A percentile compares a stretch with the other conserved stretches of the same genome.
These are phyloP conservation scores for Caryocar brasiliense DNA, from an alignment of 441 rosid genomes.

Conservation along the genomic window DNA sequence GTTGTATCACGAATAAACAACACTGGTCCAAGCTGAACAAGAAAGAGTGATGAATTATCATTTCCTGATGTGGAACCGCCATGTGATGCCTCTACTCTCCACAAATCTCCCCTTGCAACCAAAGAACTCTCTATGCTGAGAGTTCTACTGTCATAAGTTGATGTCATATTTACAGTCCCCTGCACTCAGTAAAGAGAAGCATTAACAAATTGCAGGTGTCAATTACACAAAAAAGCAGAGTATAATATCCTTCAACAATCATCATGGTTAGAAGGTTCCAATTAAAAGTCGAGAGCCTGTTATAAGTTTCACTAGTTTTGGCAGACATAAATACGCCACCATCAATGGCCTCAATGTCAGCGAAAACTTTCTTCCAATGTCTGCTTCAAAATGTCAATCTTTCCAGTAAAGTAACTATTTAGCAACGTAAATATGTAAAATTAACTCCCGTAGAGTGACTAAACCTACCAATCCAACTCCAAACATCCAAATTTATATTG, in stretches of 20 bases:
- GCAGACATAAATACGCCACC: too few species aligned
- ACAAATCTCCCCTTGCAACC: conserved; percentile 89
- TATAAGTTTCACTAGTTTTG: too few species aligned
- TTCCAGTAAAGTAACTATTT: too few species aligned
- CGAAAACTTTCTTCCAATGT: too few species aligned
- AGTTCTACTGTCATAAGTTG: conserved; percentile 73
- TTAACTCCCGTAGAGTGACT: too few species aligned
- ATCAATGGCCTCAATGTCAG: too few species aligned
- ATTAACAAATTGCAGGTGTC: neutral
- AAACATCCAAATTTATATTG: too few species aligned
- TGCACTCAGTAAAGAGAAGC: conserved; percentile 21
- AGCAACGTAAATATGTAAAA: too few species aligned
- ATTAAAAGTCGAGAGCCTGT: too few species aligned
- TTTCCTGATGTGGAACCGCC: conserved; percentile 51
- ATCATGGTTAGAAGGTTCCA: too few species aligned
- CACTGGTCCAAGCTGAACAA: conserved; percentile 86
- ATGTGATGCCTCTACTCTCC: conserved; percentile 90
- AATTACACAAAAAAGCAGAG: neutral
- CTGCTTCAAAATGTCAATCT: too few species aligned
- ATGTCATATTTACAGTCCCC: conserved; percentile 68
- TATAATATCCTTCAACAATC: neutral
- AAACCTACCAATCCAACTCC: too few species aligned
- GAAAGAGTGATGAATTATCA: conserved; percentile 75
- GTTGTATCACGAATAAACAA: conserved; percentile 79
- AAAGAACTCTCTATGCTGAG: conserved; percentile 61